Conservation (phyloP, 352 stramenopile genomes). For the Pelagophyceae sp. region DNA sequence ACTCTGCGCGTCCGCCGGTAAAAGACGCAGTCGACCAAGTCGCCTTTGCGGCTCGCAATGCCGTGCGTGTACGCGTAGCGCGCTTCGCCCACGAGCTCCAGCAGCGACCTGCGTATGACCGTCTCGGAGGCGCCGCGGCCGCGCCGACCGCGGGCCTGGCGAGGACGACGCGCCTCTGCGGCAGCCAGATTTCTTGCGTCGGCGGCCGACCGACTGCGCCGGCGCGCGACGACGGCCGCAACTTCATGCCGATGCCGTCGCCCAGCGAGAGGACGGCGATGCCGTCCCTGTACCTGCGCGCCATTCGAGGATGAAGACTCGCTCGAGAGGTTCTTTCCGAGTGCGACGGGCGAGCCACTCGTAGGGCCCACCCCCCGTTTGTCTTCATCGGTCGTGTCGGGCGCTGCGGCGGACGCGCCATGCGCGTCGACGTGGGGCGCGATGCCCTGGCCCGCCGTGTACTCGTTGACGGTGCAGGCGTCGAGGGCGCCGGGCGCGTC, state of each 20-base stretch:
- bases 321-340: too few relatives aligned
- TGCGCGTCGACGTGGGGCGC: conserved; percentile 73
- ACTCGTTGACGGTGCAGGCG: conserved; percentile 60
- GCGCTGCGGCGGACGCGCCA: conserved; percentile 58
- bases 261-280: conserved; percentile 27
- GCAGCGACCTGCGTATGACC: conserved; percentile 57
- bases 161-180: too few relatives aligned
- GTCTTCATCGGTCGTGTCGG: conserved; percentile 63
- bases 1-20: conserved; percentile 54
- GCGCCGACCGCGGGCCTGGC: too few relatives aligned
- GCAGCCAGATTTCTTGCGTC: conserved; percentile 39
- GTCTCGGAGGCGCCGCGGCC: too few relatives aligned
- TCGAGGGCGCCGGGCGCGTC: conserved; percentile 15
- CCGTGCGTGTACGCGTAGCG: conserved; percentile 75
- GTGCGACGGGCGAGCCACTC: too few relatives aligned
- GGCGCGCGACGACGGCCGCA: background rate
- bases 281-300: conserved; percentile 30
- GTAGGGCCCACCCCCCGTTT: too few relatives aligned
- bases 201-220: background rate
- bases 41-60: conserved; percentile 64
- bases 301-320: conserved; percentile 33
- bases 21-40: conserved; percentile 63
- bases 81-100: conserved; percentile 66
- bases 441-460: conserved; percentile 71
- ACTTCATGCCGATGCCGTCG: background rate